Conservation (phyloP, 129 eudicot genomes). For the Chrysanthemum makinoi region DNA sequence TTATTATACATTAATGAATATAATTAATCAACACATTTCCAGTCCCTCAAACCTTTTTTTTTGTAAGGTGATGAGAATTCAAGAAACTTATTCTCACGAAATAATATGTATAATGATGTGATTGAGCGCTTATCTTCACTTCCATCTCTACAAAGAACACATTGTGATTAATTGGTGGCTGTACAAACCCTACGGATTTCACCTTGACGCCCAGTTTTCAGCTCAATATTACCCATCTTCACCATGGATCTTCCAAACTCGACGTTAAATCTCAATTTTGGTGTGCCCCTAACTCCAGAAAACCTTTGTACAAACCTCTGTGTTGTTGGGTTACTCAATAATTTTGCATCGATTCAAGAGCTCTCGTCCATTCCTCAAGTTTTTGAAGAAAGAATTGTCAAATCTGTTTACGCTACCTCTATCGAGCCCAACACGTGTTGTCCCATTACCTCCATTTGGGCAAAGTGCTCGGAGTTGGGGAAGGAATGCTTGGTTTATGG, state of each 20-base stretch:
- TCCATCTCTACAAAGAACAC: not conserved
- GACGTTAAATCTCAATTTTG: slow-evolving; percentile 31
- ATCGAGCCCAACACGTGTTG: slow-evolving; percentile 46
- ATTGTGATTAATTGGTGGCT: slow-evolving; percentile 35
- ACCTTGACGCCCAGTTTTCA: slow-evolving; percentile 54
- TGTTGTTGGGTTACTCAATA: slow-evolving; percentile 49
- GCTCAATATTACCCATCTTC: slow-evolving; percentile 54
- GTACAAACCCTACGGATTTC: slow-evolving; percentile 67
- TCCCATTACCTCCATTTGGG: slow-evolving; percentile 40
- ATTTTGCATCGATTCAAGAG: slow-evolving; percentile 63
- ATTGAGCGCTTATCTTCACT: no score
- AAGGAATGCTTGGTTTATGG: slow-evolving; percentile 47
- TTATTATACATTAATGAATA: no score
- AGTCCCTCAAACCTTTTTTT: no score
- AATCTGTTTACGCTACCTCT: slow-evolving; percentile 41
- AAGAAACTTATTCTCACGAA: no score
- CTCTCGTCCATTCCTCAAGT: slow-evolving; percentile 51
- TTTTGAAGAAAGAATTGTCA: slow-evolving; percentile 45
- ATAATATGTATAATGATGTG: no score
- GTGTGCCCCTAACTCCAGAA: slow-evolving; percentile 41
- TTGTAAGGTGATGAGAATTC: no score
- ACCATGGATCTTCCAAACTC: slow-evolving; percentile 72
- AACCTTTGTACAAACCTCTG: slow-evolving; percentile 35
- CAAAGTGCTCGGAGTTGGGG: slow-evolving; percentile 51
- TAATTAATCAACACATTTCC: no score